These are phyloP conservation scores for Xylona heveae DNA, from an alignment of 495 filamentous ascomycete species.

Conservation along the genomic window DNA sequence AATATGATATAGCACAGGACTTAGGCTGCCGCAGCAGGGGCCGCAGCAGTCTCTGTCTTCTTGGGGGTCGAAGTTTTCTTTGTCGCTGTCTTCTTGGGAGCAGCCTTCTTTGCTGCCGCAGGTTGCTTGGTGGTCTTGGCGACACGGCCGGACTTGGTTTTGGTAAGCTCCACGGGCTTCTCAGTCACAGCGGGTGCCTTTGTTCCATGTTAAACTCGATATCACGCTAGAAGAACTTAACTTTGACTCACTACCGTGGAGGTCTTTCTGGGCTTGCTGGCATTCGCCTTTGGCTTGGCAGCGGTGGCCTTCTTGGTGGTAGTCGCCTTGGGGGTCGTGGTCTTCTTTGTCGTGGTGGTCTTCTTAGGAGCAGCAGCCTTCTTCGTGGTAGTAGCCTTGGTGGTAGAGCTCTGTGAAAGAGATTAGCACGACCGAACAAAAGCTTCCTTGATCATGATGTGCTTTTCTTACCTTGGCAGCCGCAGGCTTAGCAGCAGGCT, in stretches of 20 bases:
- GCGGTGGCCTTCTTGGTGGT: conserved; percentile 16
- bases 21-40: too few species aligned
- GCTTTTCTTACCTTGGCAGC: conserved; percentile 2
- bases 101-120: conserved; percentile 33
- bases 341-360: conserved; percentile 7
- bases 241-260: conserved; percentile 19
- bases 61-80: conserved; percentile 31
- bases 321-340: too few species aligned
- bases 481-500: conserved; percentile 1
- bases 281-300: conserved; percentile 27
- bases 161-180: conserved; percentile 50
- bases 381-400: conserved; percentile 1
- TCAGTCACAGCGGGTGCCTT: conserved; percentile 48
- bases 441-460: too few species aligned
- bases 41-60: conserved; percentile 23
- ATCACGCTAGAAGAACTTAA: conserved; percentile 4
- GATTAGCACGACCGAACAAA: too few species aligned
- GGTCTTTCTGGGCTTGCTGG: conserved; percentile 31
- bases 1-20: conserved; percentile 1
- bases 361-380: conserved; percentile 5
- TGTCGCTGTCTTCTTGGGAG: conserved; percentile 31
- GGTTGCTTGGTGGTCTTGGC: conserved; percentile 54
- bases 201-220: neutral
- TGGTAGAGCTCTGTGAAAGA: too few species aligned
- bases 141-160: conserved; percentile 83